Percentiles rank a stretch among this genome's conserved stretches.
Conservation (phyloP, 495 filamentous ascomycete genomes). For the Physcia stellaris region DNA sequence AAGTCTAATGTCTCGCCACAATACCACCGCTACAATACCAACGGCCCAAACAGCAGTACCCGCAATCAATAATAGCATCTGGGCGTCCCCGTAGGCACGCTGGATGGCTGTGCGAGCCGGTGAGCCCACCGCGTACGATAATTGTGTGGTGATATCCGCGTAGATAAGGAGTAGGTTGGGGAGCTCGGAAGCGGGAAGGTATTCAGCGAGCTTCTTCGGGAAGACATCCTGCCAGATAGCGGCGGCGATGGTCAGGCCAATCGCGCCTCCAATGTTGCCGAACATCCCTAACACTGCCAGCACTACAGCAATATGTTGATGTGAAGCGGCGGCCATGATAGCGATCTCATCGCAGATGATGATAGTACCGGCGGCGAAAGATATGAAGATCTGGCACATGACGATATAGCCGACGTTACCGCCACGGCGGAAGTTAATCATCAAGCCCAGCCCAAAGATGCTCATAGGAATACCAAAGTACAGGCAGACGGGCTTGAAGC, state of each 20-base stretch:
- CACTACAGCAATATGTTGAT: slow-evolving; percentile 52
- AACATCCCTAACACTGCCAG: slow-evolving; percentile 51
- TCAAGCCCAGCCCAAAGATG: slow-evolving; percentile 49
- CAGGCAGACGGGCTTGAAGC: slow-evolving; percentile 42
- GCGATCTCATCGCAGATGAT: slow-evolving; percentile 53
- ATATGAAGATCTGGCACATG: slow-evolving; percentile 71
- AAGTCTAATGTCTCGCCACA: slow-evolving; percentile 44
- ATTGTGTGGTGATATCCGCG: slow-evolving; percentile 31
- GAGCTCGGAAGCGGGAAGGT: slow-evolving; percentile 37
- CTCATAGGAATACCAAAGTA: slow-evolving; percentile 50
- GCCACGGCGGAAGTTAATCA: slow-evolving; percentile 53
- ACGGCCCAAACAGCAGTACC: slow-evolving; percentile 32
- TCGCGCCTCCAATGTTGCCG: slow-evolving; percentile 46
- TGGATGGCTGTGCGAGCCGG: slow-evolving; percentile 39
- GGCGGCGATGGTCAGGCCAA: slow-evolving; percentile 45
- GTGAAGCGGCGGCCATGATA: slow-evolving; percentile 48
- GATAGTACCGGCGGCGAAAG: slow-evolving; percentile 50
- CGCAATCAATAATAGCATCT: slow-evolving; percentile 40
- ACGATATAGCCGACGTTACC: slow-evolving; percentile 50
- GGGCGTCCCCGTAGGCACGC: slow-evolving; percentile 39
- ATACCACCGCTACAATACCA: slow-evolving; percentile 28
- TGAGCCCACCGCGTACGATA: slow-evolving; percentile 37
- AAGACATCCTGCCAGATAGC: slow-evolving; percentile 58
- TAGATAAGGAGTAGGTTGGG: slow-evolving; percentile 36
- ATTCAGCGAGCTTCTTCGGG: slow-evolving; percentile 31